Evolutionary conservation across 2,329 filamentous ascomycete genomes (phyloP).

Genomic region (Penicillium sp.): DNA sequence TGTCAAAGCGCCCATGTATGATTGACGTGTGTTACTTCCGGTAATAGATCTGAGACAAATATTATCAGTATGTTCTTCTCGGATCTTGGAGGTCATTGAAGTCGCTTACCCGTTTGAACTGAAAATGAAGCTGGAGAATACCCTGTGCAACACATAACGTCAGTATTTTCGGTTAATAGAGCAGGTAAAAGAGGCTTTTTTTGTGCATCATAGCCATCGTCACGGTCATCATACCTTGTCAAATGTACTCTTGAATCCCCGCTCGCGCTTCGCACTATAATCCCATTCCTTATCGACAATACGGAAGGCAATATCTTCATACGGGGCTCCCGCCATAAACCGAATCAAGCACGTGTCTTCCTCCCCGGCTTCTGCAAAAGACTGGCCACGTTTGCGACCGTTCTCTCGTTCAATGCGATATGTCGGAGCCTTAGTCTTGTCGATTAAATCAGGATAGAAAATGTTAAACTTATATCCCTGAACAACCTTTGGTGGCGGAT

Average conservation of each 20-base stretch:
- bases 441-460: slow-evolving; percentile 96
- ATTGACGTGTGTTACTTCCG: slow-evolving; percentile 45
- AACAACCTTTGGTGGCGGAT: slow-evolving; percentile 95
- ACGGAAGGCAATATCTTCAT: slow-evolving; percentile 94
- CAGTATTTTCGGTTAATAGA: slow-evolving; percentile 1
- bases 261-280: slow-evolving; percentile 91
- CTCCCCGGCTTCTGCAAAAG: slow-evolving; percentile 89
- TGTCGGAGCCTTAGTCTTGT: slow-evolving; percentile 91
- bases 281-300: slow-evolving; percentile 99
- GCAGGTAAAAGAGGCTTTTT: background rate
- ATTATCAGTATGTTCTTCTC: slow-evolving; percentile 14
- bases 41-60: slow-evolving; percentile 49
- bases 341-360: slow-evolving; percentile 96
- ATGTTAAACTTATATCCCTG: slow-evolving; percentile 99
- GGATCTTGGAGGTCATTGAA: background rate
- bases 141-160: slow-evolving; percentile 59
- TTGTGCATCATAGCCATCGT: background rate
- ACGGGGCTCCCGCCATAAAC: slow-evolving; percentile 92
- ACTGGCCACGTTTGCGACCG: slow-evolving; percentile 85
- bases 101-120: slow-evolving; percentile 86
- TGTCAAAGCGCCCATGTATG: slow-evolving; percentile 23
- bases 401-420: slow-evolving; percentile 95
- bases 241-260: slow-evolving; percentile 94
- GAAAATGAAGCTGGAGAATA: slow-evolving; percentile 94
- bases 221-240: slow-evolving; percentile 73